phyloP scores from a whole-genome alignment of 306 rosid genomes.

The Vigna angularis region DNA sequence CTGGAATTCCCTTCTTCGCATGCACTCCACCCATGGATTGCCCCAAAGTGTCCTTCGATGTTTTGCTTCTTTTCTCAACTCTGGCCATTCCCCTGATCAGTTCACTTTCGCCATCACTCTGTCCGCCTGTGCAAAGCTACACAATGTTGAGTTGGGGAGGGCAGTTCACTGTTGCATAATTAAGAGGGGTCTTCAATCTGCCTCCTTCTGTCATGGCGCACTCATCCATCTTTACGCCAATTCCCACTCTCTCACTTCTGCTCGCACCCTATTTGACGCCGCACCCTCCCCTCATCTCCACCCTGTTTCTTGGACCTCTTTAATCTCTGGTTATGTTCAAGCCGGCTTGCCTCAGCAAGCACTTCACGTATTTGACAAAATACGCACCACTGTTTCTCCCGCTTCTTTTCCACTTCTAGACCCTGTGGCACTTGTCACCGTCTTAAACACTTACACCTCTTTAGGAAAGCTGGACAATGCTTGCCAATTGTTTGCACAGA shows the following conservation, averaged over 20 bases:
- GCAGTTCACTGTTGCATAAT: slow-evolving; percentile 57
- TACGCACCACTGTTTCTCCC: slow-evolving; percentile 40
- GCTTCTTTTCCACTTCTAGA: slow-evolving; percentile 47
- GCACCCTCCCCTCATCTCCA: slow-evolving; percentile 49
- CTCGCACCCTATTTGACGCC: slow-evolving; percentile 53
- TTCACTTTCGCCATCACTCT: slow-evolving; percentile 62
- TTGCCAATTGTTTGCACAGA: slow-evolving; percentile 57
- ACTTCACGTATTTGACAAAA: slow-evolving; percentile 60
- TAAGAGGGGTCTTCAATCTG: slow-evolving; percentile 58
- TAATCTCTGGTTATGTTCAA: slow-evolving; percentile 69
- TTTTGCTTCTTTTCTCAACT: slow-evolving; percentile 44
- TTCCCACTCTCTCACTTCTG: slow-evolving; percentile 56
- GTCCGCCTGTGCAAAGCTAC: slow-evolving; percentile 65
- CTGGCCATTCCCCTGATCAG: not conserved
- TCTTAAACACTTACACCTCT: slow-evolving; percentile 60
- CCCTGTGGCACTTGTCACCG: slow-evolving; percentile 67
- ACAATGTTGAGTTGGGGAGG: slow-evolving; percentile 56
- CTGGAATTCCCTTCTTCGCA: slow-evolving; percentile 68
- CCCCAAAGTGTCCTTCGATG: slow-evolving; percentile 45
- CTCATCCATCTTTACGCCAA: slow-evolving; percentile 79
- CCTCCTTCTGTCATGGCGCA: slow-evolving; percentile 58
- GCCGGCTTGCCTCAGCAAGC: slow-evolving; percentile 65
- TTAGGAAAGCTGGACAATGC: slow-evolving; percentile 58
- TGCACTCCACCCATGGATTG: slow-evolving; percentile 40
- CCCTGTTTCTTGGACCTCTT: slow-evolving; percentile 66